Conservation (phyloP, 768 basidiomycete species). For the Pulveroboletus sp. region DNA sequence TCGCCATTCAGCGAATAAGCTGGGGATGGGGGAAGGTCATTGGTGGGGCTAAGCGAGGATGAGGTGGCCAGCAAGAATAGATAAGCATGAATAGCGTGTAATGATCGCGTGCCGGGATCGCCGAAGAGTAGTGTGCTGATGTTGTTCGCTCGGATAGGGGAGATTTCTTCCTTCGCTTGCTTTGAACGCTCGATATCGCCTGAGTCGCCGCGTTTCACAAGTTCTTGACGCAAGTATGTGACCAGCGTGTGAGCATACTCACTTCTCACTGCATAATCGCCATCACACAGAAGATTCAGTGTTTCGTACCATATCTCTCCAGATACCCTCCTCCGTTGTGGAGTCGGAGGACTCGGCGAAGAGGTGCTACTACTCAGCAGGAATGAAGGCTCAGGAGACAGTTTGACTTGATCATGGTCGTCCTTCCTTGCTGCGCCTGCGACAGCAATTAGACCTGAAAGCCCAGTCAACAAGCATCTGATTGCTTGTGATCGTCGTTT, state of each 20-base stretch:
- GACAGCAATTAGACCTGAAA: slow-evolving; percentile 64
- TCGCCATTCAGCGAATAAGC: slow-evolving; percentile 34
- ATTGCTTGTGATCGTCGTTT: slow-evolving; percentile 59
- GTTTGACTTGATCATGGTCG: slow-evolving; percentile 9
- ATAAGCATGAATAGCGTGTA: slow-evolving; percentile 78
- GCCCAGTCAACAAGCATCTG: slow-evolving; percentile 61
- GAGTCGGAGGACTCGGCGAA: slow-evolving; percentile 30
- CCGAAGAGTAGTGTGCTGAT: slow-evolving; percentile 48
- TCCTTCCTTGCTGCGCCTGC: slow-evolving; percentile 42
- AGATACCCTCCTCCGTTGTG: slow-evolving; percentile 63
- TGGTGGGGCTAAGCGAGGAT: slow-evolving; percentile 49
- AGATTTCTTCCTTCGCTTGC: slow-evolving; percentile 45
- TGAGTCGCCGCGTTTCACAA: slow-evolving; percentile 50
- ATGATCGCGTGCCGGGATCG: slow-evolving; percentile 63
- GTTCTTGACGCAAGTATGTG: slow-evolving; percentile 72
- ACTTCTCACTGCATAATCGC: slow-evolving; percentile 68
- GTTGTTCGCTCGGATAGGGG: slow-evolving; percentile 40
- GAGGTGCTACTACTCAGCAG: slow-evolving; percentile 26
- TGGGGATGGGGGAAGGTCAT: slow-evolving; percentile 39
- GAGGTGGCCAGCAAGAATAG: slow-evolving; percentile 75
- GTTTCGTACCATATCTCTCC: slow-evolving; percentile 92
- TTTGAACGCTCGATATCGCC: slow-evolving; percentile 45
- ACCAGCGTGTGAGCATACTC: slow-evolving; percentile 73
- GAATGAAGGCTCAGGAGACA: slow-evolving; percentile 22
- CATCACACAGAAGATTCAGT: slow-evolving; percentile 76